Evolutionary conservation across 805 yeast species (phyloP).

Genomic region (Dipodascopsis tothii): DNA sequence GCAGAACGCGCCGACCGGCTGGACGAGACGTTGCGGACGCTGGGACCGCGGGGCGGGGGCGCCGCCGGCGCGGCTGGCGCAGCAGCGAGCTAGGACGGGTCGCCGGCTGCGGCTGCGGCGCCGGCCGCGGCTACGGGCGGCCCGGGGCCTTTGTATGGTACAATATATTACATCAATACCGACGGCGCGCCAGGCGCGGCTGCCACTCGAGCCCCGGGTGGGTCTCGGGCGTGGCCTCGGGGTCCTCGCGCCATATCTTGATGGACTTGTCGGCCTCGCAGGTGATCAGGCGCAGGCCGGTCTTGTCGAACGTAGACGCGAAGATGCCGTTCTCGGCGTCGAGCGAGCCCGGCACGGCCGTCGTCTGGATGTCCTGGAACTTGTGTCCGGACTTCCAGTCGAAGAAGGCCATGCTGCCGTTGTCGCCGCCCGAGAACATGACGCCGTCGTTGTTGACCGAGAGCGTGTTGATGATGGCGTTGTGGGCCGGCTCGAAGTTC

Average conservation of each 20-base stretch:
- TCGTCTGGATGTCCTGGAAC: conserved; percentile 48
- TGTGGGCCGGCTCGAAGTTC: conserved; percentile 40
- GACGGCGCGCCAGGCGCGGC: conserved; percentile 24
- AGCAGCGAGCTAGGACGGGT: too few relatives aligned
- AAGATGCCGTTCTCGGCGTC: conserved; percentile 62
- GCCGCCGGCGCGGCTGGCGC: too few relatives aligned
- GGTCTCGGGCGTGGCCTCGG: conserved; percentile 34
- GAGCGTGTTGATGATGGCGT: conserved; percentile 60
- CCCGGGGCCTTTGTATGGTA: neutral
- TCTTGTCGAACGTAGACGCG: conserved; percentile 65
- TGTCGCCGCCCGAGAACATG: conserved; percentile 74
- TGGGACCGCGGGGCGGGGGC: too few relatives aligned
- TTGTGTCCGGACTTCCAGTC: conserved; percentile 68
- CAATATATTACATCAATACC: conserved; percentile 5
- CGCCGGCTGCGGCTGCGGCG: too few relatives aligned
- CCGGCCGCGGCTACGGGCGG: neutral
- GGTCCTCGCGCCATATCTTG: conserved; percentile 48
- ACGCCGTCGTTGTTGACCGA: conserved; percentile 56
- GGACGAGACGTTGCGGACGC: too few relatives aligned
- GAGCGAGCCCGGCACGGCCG: conserved; percentile 61
- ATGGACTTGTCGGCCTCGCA: conserved; percentile 83
- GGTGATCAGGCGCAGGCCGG: conserved; percentile 73
- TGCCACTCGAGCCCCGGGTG: conserved; percentile 36
- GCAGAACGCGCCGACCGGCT: too few relatives aligned
- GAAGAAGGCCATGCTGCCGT: conserved; percentile 68